A percentile compares a stretch with the other conserved stretches of the same genome.
These are phyloP conservation scores for Tetrastigma voinierianum DNA, from an alignment of 164 flowering plant genomes.

Conservation along the genomic window DNA sequence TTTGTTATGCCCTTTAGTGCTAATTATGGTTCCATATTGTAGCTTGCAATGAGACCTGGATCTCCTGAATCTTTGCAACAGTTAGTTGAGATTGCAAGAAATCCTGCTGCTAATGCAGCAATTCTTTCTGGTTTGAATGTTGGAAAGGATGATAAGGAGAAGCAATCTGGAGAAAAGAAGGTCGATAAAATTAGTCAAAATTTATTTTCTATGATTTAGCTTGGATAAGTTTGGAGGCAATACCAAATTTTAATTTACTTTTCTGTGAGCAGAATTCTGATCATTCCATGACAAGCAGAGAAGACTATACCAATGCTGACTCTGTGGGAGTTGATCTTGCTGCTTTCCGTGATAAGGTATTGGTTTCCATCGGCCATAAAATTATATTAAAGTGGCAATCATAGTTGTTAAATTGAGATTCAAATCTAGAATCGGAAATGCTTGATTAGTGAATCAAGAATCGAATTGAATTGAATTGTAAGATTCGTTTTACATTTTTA, in stretches of 20 bases:
- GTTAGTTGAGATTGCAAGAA: slow-evolving; percentile 78
- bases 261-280: slow-evolving; percentile 37
- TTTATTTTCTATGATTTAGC: background rate
- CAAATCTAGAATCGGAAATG: no score
- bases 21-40: slow-evolving; percentile 12
- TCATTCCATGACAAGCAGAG: slow-evolving; percentile 38
- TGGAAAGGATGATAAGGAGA: slow-evolving; percentile 67
- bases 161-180: slow-evolving; percentile 70
- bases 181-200: slow-evolving; percentile 21
- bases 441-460: no score
- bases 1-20: background rate
- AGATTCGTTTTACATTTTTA: no score
- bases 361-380: no score
- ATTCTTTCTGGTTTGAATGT: slow-evolving; percentile 28
- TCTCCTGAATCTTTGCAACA: slow-evolving; percentile 84
- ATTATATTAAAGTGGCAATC: no score
- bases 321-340: slow-evolving; percentile 64
- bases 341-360: slow-evolving; percentile 83
- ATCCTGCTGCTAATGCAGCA: slow-evolving; percentile 53
- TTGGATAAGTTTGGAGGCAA: background rate
- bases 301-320: slow-evolving; percentile 49
- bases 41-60: slow-evolving; percentile 92
- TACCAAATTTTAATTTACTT: slow-evolving; percentile 4
- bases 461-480: no score
- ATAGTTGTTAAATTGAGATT: no score